Conservation (phyloP, 106 monocot species). For the Amphibolis antarctica region DNA sequence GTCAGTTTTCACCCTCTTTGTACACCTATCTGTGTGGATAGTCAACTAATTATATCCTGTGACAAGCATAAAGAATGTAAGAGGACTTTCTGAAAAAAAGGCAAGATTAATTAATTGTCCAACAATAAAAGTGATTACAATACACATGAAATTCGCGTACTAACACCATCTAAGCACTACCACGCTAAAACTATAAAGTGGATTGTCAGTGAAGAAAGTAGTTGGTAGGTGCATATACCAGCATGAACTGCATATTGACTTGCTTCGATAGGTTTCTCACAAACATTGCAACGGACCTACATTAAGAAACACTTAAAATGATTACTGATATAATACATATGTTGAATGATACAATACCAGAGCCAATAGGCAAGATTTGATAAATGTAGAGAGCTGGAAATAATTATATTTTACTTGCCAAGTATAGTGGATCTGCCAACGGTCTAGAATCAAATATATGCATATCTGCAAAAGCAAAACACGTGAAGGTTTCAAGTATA, state of each 20-base stretch:
- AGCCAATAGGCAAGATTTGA: too few relatives aligned
- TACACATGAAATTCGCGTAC: too few relatives aligned
- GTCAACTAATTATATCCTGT: too few relatives aligned
- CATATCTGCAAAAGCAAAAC: conserved; percentile 59
- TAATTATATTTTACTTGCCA: conserved; percentile 29
- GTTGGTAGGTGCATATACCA: conserved; percentile 21
- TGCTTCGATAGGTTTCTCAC: conserved; percentile 61
- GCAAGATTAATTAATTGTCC: too few relatives aligned
- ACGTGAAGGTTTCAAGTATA: too few relatives aligned
- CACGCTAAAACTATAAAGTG: not conserved
- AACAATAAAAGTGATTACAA: too few relatives aligned
- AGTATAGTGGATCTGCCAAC: conserved; percentile 63
- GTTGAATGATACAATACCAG: not conserved
- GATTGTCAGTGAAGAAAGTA: not conserved
- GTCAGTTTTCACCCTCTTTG: too few relatives aligned
- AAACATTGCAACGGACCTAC: conserved; percentile 67
- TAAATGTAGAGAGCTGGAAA: not conserved
- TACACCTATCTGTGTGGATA: too few relatives aligned
- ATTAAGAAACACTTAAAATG: conserved; percentile 1
- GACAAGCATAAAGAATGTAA: too few relatives aligned
- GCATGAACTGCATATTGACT: conserved; percentile 64
- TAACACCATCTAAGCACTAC: not conserved
- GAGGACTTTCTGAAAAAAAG: too few relatives aligned
- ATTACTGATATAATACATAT: not conserved
- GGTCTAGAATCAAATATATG: conserved; percentile 68